Evolutionary conservation across 495 filamentous ascomycete species (phyloP).

Genomic region (Tuber aestivum): DNA sequence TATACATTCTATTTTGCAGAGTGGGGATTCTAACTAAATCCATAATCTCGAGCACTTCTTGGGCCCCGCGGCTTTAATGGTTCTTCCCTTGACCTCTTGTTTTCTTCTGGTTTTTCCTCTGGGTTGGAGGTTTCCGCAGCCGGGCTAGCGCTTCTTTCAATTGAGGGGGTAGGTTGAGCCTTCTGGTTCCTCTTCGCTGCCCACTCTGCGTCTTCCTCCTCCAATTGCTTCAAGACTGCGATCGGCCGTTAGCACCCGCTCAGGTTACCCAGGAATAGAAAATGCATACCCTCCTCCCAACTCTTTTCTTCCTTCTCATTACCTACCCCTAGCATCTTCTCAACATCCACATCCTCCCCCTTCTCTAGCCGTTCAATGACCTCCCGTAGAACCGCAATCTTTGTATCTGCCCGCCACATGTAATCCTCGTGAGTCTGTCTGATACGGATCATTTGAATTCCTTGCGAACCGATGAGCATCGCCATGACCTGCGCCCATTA

Average conservation of each 20-base stretch:
- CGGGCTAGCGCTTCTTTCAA: background rate
- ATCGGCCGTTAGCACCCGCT: constrained; percentile 3
- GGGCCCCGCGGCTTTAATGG: constrained; percentile 8
- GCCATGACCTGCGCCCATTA: constrained; percentile 56
- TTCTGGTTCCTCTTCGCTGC: constrained; percentile 42
- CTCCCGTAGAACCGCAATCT: constrained; percentile 69
- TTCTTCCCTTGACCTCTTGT: background rate
- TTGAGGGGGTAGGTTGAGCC: constrained; percentile 1
- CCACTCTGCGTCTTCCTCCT: constrained; percentile 66
- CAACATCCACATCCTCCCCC: constrained; percentile 88
- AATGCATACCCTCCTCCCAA: constrained; percentile 73
- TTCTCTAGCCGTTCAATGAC: constrained; percentile 73
- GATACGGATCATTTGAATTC: constrained; percentile 81
- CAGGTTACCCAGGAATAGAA: constrained; percentile 14
- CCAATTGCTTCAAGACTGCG: constrained; percentile 71
- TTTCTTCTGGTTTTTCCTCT: background rate
- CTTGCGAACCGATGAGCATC: constrained; percentile 85
- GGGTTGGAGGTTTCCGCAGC: background rate
- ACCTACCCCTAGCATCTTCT: constrained; percentile 72
- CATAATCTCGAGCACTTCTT: constrained; percentile 26
- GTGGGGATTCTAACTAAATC: constrained; percentile 19
- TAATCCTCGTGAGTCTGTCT: constrained; percentile 68
- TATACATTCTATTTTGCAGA: background rate
- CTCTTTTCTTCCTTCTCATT: constrained; percentile 66
- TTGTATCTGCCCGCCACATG: constrained; percentile 67